phyloP scores from a whole-genome alignment of 257 asterid species.

The Solanum sparsipilum region DNA sequence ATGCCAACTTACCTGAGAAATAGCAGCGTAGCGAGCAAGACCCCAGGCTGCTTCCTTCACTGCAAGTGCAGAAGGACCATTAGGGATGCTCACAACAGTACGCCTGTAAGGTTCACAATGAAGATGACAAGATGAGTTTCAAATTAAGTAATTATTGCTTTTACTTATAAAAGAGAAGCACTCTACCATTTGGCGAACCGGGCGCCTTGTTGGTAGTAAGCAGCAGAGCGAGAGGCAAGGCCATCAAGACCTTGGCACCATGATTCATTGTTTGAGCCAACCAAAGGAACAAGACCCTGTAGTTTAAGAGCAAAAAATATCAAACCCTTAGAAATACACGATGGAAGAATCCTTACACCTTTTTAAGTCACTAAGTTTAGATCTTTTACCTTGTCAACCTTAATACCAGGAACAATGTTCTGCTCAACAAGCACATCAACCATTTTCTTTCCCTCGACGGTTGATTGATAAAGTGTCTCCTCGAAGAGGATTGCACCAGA shows the following conservation, averaged over 20 bases:
- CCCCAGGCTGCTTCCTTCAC: constrained; percentile 91
- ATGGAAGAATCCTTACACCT: not conserved
- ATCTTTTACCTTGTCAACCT: constrained; percentile 45
- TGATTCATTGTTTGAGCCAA: constrained; percentile 62
- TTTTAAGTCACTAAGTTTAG: not conserved
- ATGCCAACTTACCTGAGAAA: constrained; percentile 42
- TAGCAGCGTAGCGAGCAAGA: constrained; percentile 72
- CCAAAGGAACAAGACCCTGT: constrained; percentile 66
- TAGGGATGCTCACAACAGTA: constrained; percentile 67
- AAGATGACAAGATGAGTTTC: not conserved
- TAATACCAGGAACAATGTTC: constrained; percentile 61
- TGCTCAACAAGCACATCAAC: constrained; percentile 62
- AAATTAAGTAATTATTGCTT: not conserved
- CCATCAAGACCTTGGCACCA: constrained; percentile 92
- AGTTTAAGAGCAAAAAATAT: not conserved
- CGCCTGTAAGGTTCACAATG: constrained; percentile 29
- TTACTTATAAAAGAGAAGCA: not conserved
- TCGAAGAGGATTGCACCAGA: constrained; percentile 67
- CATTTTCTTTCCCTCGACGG: constrained; percentile 56
- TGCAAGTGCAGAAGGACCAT: constrained; percentile 70
- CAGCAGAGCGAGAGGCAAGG: constrained; percentile 69
- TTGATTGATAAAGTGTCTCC: constrained; percentile 65
- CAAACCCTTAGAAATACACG: not conserved
- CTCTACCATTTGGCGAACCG: constrained; percentile 60
- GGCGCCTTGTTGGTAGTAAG: constrained; percentile 78